Percentiles rank a stretch among this genome's conserved stretches.
phyloP scores from a whole-genome alignment of 2,329 filamentous ascomycete species.

The Periconia sp. region DNA sequence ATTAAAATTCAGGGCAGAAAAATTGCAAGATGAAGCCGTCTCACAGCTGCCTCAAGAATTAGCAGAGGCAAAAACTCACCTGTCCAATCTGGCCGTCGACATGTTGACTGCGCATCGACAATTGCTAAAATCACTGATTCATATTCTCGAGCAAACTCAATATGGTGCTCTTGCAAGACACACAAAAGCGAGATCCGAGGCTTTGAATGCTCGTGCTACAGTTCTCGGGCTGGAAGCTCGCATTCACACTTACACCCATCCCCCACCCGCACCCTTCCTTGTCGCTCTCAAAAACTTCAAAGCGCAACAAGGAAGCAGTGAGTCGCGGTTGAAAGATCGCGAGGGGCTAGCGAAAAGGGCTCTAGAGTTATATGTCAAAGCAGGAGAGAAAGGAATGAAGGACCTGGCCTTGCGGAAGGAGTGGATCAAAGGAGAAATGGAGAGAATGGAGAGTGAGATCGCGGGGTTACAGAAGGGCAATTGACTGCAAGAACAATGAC shows the following conservation, averaged over 20 bases:
- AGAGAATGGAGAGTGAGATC: conserved; percentile 35
- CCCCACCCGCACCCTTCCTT: conserved; percentile 29
- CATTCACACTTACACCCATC: conserved; percentile 28
- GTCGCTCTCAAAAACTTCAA: conserved; percentile 35
- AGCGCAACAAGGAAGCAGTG: conserved; percentile 31
- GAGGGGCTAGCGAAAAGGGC: conserved; percentile 35
- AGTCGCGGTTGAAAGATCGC: conserved; percentile 31
- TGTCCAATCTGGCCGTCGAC: conserved; percentile 36
- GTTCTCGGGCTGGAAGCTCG: conserved; percentile 46
- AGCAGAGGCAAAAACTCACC: conserved; percentile 26
- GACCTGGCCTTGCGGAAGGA: conserved; percentile 46
- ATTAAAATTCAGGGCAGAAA: conserved; percentile 13
- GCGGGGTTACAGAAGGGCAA: conserved; percentile 21
- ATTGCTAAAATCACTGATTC: conserved; percentile 43
- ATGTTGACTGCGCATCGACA: conserved; percentile 42
- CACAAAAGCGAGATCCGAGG: conserved; percentile 47
- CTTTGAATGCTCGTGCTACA: conserved; percentile 45
- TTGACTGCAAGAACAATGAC: not conserved
- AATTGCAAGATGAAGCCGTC: conserved; percentile 15
- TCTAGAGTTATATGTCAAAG: conserved; percentile 40
- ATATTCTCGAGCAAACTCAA: conserved; percentile 50
- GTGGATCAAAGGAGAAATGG: conserved; percentile 38
- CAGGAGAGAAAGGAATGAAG: conserved; percentile 38
- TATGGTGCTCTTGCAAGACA: conserved; percentile 48
- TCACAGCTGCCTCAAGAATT: conserved; percentile 25